Base-by-base conservation (phyloP, 176 grass and related monocot genomes). In the Oryza coarctata region DNA sequence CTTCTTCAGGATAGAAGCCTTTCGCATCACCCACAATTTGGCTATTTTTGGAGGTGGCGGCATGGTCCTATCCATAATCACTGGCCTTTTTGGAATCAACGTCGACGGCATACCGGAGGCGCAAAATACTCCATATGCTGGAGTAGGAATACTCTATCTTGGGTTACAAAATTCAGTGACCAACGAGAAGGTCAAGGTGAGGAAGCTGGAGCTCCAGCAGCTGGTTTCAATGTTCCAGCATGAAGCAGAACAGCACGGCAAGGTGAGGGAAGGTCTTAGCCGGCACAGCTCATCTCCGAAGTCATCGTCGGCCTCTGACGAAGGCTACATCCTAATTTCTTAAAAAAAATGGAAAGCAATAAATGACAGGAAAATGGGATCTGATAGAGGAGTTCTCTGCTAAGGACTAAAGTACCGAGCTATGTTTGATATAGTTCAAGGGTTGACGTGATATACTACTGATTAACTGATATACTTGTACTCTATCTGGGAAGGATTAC, bases 71-170 rank as follows among this genome's bases (percentile, higher is more conserved):
- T 90, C 96, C 14, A 92, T 99, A 88, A 91, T 99, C 50, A 89
- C 96, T 0, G 87, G 96, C 18, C 96, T 99, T 33, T 99, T 99
- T 55, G 96, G 96, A 62, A 95, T 99, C 40, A 99, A 99, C 1
- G 93, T 99, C 0, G 96, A 99, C 52, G 96, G 96, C 76, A 99
- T 99, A 86, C 96, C 96, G 2, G 96, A 93, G 77, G 84, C 87
- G 4, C 14, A 89, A 18, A 99, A 95, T 73, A 94, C 96, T 6
- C 96, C 96, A 7, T 99, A 92, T 17, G 93, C 96, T 61, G 89
- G 91, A 0, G 38, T 82, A 5, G 93, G 95, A n/a, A 79, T 99
- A 85, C 81, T 95, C 69, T 95, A 95, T 71, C 93, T 95, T 64
- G 96, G 96, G 39, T 41, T 99, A 22, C 81, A 93, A 89, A 87